Conservation (phyloP, 2,329 filamentous ascomycete species). For the Aspergillus candidus region DNA sequence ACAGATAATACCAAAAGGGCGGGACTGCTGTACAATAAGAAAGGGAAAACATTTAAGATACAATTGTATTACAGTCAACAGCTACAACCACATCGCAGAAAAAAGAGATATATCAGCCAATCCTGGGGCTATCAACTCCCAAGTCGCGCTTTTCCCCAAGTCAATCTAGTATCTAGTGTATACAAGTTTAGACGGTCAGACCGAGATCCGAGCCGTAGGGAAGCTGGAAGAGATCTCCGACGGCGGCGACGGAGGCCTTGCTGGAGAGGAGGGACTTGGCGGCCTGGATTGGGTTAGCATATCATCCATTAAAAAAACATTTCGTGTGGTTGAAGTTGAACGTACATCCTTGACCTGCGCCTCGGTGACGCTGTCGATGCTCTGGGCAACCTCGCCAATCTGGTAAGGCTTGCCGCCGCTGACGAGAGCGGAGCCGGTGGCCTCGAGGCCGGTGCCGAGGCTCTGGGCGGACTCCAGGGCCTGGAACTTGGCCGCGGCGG, state of each 20-base stretch:
- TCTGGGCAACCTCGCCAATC: conserved; percentile 70
- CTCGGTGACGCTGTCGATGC: conserved; percentile 71
- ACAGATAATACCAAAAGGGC: not conserved
- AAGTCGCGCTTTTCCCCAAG: conserved; percentile 20
- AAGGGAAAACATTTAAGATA: conserved; percentile 25
- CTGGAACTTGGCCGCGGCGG: conserved; percentile 88
- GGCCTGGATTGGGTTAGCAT: conserved; percentile 51
- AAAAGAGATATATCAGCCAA: conserved; percentile 13
- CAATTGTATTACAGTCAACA: conserved; percentile 37
- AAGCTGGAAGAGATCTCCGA: conserved; percentile 85
- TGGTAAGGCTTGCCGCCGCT: conserved; percentile 77
- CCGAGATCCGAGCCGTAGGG: conserved; percentile 93
- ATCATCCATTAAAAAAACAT: not conserved
- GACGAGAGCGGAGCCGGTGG: conserved; percentile 78
- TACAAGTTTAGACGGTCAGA: conserved; percentile 71
- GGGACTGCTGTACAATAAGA: conserved; percentile 1
- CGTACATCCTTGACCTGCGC: conserved; percentile 82
- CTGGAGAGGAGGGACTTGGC: conserved; percentile 81
- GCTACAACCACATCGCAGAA: conserved; percentile 32
- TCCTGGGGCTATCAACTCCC: too few species aligned
- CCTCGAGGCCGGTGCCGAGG: conserved; percentile 68
- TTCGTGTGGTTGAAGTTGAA: conserved; percentile 16
- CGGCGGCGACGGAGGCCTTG: conserved; percentile 82
- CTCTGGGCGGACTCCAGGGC: conserved; percentile 77
- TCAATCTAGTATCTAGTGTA: conserved; percentile 33